These are phyloP conservation scores for Salix koriyanagi DNA, from an alignment of 345 rosid species.

Conservation along the genomic window DNA sequence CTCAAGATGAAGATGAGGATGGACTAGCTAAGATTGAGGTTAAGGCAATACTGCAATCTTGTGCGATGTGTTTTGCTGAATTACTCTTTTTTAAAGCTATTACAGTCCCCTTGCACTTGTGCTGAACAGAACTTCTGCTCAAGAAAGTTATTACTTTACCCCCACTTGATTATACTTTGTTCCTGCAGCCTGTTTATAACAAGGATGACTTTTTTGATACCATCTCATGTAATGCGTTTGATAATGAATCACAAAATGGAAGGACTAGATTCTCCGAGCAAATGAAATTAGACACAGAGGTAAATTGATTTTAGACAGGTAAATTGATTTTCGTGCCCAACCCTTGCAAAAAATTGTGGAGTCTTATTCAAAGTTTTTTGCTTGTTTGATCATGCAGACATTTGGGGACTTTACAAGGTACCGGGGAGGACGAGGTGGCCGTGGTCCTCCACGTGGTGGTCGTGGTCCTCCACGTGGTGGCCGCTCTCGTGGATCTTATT, in stretches of 20 bases:
- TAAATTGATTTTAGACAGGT: slow-evolving; percentile 56
- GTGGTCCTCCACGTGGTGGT: slow-evolving; percentile 18
- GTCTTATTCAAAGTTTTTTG: not conserved
- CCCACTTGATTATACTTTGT: not conserved
- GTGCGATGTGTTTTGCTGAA: not conserved
- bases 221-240: slow-evolving; percentile 53
- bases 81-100: not conserved
- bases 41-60: slow-evolving; percentile 36
- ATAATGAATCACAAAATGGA: slow-evolving; percentile 51
- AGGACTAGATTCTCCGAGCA: slow-evolving; percentile 84
- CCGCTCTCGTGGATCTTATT: slow-evolving; percentile 18
- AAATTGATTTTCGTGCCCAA: not conserved
- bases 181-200: slow-evolving; percentile 66
- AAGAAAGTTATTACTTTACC: not conserved
- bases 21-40: slow-evolving; percentile 42
- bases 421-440: not conserved
- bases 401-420: too few species aligned
- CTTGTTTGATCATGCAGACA: too few species aligned
- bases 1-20: slow-evolving; percentile 38
- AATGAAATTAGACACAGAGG: slow-evolving; percentile 85
- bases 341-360: not conserved
- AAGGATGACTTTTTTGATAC: slow-evolving; percentile 94
- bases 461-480: slow-evolving; percentile 25
- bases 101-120: not conserved
- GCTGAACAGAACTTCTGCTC: not conserved